phyloP scores from a whole-genome alignment of 768 basidiomycete species.

The Tephrocybe rancida region DNA sequence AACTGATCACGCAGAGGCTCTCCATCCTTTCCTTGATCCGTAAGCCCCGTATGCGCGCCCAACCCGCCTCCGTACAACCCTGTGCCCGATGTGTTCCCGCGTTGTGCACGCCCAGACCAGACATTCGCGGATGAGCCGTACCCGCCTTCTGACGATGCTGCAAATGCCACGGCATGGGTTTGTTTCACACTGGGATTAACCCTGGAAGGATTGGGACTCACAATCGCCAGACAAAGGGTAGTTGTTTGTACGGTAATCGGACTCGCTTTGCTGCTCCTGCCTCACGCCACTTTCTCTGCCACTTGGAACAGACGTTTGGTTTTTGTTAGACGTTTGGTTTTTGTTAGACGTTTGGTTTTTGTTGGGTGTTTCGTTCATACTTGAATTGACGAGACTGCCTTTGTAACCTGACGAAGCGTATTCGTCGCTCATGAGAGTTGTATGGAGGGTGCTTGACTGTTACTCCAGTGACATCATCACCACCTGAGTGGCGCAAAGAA shows the following conservation, averaged over 20 bases:
- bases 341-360: background rate
- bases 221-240: slow-evolving; percentile 16
- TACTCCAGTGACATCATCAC: background rate
- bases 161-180: background rate
- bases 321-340: no score
- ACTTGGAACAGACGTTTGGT: no score
- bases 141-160: slow-evolving; percentile 28
- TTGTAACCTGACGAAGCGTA: slow-evolving; percentile 19
- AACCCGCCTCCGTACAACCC: slow-evolving; percentile 6
- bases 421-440: slow-evolving; percentile 20
- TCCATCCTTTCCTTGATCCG: slow-evolving; percentile 22
- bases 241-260: slow-evolving; percentile 15
- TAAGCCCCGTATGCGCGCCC: slow-evolving; percentile 11
- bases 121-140: slow-evolving; percentile 24
- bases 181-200: background rate
- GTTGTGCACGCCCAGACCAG: slow-evolving; percentile 28
- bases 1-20: slow-evolving; percentile 19
- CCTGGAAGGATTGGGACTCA: background rate
- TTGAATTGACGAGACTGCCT: slow-evolving; percentile 16
- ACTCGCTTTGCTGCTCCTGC: background rate
- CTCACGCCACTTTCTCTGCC: background rate
- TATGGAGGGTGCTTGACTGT: background rate
- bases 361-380: slow-evolving; percentile 5
- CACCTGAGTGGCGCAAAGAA: no score
- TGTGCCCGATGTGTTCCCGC: slow-evolving; percentile 18